These are phyloP conservation scores for Pythium scleroteichum DNA, from an alignment of 352 stramenopile species.

Conservation along the genomic window DNA sequence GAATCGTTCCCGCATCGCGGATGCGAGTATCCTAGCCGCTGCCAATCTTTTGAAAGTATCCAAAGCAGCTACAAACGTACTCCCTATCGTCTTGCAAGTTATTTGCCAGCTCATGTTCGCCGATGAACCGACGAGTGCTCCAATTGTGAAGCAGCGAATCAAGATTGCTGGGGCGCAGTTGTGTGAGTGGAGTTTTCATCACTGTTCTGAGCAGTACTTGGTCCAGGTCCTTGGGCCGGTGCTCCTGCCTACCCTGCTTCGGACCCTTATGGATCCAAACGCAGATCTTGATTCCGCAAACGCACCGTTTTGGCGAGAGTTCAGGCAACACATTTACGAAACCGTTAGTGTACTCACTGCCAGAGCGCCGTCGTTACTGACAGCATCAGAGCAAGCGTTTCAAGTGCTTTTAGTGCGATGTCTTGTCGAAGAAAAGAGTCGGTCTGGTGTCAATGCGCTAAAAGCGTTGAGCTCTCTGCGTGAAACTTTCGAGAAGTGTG, in stretches of 20 bases:
- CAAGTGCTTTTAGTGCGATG: conserved; percentile 72
- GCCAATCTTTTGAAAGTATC: conserved; percentile 49
- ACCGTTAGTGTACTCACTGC: conserved; percentile 45
- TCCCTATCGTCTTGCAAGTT: conserved; percentile 68
- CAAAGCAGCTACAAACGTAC: conserved; percentile 51
- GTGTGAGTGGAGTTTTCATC: conserved; percentile 62
- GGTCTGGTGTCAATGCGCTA: conserved; percentile 57
- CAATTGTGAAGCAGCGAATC: conserved; percentile 58
- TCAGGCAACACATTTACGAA: conserved; percentile 68
- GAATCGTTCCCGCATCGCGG: conserved; percentile 52
- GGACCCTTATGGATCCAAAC: conserved; percentile 62
- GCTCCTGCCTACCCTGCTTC: conserved; percentile 64
- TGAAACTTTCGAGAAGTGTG: conserved; percentile 38
- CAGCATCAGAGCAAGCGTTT: conserved; percentile 61
- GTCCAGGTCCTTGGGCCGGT: conserved; percentile 62
- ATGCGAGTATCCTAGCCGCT: conserved; percentile 61
- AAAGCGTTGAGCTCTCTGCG: conserved; percentile 62
- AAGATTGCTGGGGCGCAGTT: conserved; percentile 59
- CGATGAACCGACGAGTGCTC: conserved; percentile 42
- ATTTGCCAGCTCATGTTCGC: conserved; percentile 81
- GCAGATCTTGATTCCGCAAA: conserved; percentile 48
- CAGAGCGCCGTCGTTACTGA: conserved; percentile 43
- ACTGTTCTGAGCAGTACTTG: conserved; percentile 44
- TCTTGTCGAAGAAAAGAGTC: conserved; percentile 52
- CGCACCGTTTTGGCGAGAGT: conserved; percentile 47